Conservation (phyloP, 257 asterid genomes). For the Scutellaria galericulata region DNA sequence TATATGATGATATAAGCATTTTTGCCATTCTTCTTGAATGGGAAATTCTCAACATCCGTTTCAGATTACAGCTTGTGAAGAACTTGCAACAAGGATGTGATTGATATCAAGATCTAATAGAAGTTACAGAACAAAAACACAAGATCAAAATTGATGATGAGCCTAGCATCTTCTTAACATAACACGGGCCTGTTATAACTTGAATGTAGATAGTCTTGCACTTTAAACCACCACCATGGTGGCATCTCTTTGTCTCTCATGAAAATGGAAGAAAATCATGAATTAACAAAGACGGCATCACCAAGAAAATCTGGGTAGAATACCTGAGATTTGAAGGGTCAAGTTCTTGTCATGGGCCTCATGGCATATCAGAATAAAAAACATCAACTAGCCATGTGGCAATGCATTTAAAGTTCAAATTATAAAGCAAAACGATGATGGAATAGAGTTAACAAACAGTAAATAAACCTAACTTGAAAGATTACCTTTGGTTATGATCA, state of each 20-base stretch:
- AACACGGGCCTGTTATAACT: no score
- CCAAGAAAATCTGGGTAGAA: background rate
- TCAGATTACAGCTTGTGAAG: background rate
- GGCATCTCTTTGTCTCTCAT: conserved; percentile 3
- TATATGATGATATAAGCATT: conserved; percentile 10
- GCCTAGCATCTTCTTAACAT: no score
- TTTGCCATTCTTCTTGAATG: background rate
- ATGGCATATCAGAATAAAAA: no score
- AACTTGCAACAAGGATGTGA: background rate
- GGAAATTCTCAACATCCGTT: background rate
- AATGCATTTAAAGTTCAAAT: background rate
- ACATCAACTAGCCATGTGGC: background rate
- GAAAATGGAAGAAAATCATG: background rate
- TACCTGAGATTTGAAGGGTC: background rate
- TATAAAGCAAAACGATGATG: background rate
- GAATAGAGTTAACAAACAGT: no score
- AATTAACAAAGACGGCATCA: background rate
- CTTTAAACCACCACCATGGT: conserved; percentile 5
- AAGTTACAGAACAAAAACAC: conserved; percentile 17
- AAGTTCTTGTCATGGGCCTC: background rate
- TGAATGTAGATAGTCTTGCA: background rate
- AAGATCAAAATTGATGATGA: conserved; percentile 1
- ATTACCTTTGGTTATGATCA: conserved; percentile 34
- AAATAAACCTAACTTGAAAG: background rate
- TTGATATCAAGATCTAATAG: background rate